Percentiles rank a stretch among this genome's conserved stretches.
These are phyloP conservation scores for Daldinia bambusicola DNA, from an alignment of 495 filamentous ascomycete species.

Conservation along the genomic window DNA sequence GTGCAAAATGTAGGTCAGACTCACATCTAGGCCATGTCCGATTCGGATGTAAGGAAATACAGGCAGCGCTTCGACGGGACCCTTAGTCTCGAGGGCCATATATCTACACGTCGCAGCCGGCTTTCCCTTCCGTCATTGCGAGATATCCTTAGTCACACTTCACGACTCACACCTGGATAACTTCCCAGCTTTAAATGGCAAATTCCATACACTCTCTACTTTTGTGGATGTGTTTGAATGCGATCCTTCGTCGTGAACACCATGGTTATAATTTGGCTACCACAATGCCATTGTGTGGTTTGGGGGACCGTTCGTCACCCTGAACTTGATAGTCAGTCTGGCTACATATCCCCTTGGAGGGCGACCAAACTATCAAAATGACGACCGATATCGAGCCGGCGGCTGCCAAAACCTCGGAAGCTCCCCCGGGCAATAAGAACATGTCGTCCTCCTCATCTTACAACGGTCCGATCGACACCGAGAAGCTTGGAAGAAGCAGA, in stretches of 20 bases:
- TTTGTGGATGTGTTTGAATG: background rate
- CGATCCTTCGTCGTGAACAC: background rate
- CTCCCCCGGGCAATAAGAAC: background rate
- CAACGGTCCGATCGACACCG: constrained; percentile 10
- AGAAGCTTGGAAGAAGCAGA: constrained; percentile 23
- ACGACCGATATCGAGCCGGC: background rate
- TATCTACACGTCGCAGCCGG: background rate
- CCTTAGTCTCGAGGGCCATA: background rate
- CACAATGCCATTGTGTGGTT: background rate
- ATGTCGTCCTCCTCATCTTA: background rate
- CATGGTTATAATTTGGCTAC: background rate
- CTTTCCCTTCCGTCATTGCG: background rate
- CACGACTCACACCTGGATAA: background rate
- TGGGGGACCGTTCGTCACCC: background rate
- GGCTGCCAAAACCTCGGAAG: background rate
- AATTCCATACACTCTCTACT: background rate
- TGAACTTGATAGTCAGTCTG: background rate
- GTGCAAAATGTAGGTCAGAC: background rate
- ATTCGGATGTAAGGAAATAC: background rate
- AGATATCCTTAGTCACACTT: background rate
- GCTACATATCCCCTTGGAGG: background rate
- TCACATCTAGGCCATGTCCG: background rate
- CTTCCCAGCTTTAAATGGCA: background rate
- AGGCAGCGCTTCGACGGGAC: background rate
- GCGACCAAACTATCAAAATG: background rate